Percentiles rank a stretch among this genome's conserved stretches.
Conservation (phyloP, 805 yeast genomes). For the Blastobotrys muscicola region DNA sequence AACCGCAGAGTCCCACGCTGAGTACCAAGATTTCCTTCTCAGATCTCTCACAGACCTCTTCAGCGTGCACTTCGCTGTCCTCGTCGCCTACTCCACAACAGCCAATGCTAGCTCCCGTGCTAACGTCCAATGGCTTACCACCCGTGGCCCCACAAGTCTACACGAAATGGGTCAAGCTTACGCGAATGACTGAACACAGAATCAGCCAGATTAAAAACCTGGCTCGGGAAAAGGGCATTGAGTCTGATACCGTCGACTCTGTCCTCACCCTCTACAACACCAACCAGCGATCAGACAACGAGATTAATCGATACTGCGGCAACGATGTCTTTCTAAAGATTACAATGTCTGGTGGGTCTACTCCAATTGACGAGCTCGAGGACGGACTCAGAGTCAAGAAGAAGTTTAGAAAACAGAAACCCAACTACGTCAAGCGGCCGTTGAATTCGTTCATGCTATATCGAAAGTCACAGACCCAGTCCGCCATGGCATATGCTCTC, state of each 20-base stretch:
- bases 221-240: conserved; percentile 22
- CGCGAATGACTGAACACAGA: conserved; percentile 19
- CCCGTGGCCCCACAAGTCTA: conserved; percentile 2
- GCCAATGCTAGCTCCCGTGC: conserved; percentile 1
- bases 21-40: too few relatives aligned
- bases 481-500: conserved; percentile 27
- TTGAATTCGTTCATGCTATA: conserved; percentile 41
- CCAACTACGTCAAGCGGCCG: conserved; percentile 35
- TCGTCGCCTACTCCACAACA: background rate
- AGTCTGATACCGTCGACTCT: conserved; percentile 19
- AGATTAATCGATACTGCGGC: conserved; percentile 15
- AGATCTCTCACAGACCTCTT: background rate
- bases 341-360: conserved; percentile 15
- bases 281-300: conserved; percentile 14
- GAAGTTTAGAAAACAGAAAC: conserved; percentile 14
- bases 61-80: background rate
- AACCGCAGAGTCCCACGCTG: too few relatives aligned
- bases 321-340: conserved; percentile 20
- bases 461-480: conserved; percentile 35
- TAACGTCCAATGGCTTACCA: background rate
- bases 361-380: conserved; percentile 5
- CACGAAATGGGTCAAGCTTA: conserved; percentile 23
- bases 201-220: conserved; percentile 17
- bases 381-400: conserved; percentile 10
- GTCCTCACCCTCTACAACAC: conserved; percentile 19